Conservation (phyloP, 495 filamentous ascomycete species). For the Xylaria curta region DNA sequence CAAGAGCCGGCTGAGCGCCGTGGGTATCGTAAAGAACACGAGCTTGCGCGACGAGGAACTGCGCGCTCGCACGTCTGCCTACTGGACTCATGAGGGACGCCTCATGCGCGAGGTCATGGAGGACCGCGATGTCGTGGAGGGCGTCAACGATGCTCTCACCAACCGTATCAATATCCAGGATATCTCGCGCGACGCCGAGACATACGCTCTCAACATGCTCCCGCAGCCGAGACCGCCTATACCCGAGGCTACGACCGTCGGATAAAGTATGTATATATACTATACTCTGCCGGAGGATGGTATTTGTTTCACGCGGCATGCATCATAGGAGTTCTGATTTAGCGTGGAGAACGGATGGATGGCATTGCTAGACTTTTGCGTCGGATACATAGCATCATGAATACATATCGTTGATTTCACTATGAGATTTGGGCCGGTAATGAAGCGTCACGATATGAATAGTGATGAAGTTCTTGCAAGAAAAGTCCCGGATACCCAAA, state of each 20-base stretch:
- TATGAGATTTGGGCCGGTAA: neutral
- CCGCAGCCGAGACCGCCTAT: constrained; percentile 32
- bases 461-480: neutral
- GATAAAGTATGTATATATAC: neutral
- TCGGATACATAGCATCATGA: neutral
- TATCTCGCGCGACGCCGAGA: constrained; percentile 60
- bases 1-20: constrained; percentile 55
- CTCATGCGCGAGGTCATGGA: constrained; percentile 65
- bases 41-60: constrained; percentile 58
- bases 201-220: constrained; percentile 56
- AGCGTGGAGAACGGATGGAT: neutral
- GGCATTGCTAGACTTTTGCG: neutral
- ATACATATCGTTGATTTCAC: neutral
- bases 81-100: constrained; percentile 61
- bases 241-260: constrained; percentile 20
- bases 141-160: constrained; percentile 59
- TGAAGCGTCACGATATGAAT: neutral
- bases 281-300: neutral
- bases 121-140: constrained; percentile 64
- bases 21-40: constrained; percentile 64
- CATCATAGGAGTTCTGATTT: constrained; percentile 4
- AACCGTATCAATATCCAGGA: constrained; percentile 57
- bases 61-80: constrained; percentile 49
- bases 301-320: neutral
- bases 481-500: constrained; percentile 1